A percentile compares a stretch with the other conserved stretches of the same genome.
Conservation (phyloP, 2,329 filamentous ascomycete species). For the Ceratocystis cubensis region DNA sequence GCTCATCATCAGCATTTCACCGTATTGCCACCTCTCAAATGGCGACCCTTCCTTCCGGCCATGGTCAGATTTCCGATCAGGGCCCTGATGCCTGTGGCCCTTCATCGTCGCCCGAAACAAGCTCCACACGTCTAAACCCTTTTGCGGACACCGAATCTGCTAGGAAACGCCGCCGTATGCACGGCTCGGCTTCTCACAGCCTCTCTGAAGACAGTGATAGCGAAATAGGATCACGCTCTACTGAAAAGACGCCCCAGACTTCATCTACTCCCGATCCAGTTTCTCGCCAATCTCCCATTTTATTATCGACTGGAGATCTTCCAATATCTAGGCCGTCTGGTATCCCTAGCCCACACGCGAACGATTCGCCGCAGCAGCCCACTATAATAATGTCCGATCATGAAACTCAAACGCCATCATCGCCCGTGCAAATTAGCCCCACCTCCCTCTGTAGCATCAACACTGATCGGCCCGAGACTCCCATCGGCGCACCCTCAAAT, state of each 20-base stretch:
- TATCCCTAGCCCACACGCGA: neutral
- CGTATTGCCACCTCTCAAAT: neutral
- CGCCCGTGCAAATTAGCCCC: neutral
- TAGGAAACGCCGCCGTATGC: slow-evolving; percentile 51
- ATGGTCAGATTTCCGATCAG: slow-evolving; percentile 1
- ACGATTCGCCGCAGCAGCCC: neutral
- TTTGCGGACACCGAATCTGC: slow-evolving; percentile 49
- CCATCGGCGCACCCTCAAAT: slow-evolving; percentile 2
- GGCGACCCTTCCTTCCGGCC: neutral
- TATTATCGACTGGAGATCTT: slow-evolving; percentile 33
- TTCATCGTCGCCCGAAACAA: slow-evolving; percentile 46
- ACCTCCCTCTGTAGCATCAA: neutral
- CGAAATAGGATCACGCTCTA: slow-evolving; percentile 28
- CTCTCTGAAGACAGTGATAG: slow-evolving; percentile 37
- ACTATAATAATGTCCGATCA: slow-evolving; percentile 6
- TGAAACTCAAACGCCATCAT: neutral
- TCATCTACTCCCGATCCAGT: slow-evolving; percentile 19
- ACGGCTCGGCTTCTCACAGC: slow-evolving; percentile 42
- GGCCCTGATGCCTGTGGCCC: slow-evolving; percentile 35
- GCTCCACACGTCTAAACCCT: slow-evolving; percentile 50
- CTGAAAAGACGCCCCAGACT: slow-evolving; percentile 31
- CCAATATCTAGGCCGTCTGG: neutral
- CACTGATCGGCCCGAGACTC: neutral
- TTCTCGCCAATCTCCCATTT: slow-evolving; percentile 24
- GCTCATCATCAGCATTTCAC: slow-evolving; percentile 34